Evolutionary conservation across 768 basidiomycete genomes (phyloP).

Genomic region (Collybia nuda): DNA sequence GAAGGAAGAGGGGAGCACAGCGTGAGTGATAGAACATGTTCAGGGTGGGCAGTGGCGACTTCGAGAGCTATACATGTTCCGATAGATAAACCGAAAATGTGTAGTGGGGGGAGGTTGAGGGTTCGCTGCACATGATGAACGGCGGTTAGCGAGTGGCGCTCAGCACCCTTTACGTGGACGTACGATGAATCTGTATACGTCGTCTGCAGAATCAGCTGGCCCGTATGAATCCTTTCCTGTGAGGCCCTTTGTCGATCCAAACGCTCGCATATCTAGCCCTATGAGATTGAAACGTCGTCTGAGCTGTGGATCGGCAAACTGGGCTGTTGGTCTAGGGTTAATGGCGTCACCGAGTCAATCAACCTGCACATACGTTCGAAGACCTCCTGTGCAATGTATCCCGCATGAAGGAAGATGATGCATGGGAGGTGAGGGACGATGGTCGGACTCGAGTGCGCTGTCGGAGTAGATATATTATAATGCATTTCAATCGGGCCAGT

Average conservation of each 20-base stretch:
- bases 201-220: conserved; percentile 23
- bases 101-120: conserved; percentile 22
- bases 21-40: conserved; percentile 21
- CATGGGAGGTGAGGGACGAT: conserved; percentile 16
- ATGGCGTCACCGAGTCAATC: background rate
- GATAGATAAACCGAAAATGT: conserved; percentile 25
- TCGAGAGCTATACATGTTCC: conserved; percentile 24
- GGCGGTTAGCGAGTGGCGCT: background rate
- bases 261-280: conserved; percentile 23
- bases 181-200: conserved; percentile 26
- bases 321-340: conserved; percentile 10
- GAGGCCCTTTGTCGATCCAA: conserved; percentile 21
- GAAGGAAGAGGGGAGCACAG: conserved; percentile 22
- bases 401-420: conserved; percentile 20
- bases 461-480: conserved; percentile 19
- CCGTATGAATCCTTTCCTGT: conserved; percentile 15
- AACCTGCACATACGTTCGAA: conserved; percentile 15
- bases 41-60: conserved; percentile 19
- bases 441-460: conserved; percentile 10
- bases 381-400: conserved; percentile 16
- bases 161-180: conserved; percentile 1
- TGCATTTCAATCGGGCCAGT: conserved; percentile 15
- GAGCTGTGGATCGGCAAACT: conserved; percentile 23
- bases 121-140: conserved; percentile 18
- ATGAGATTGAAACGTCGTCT: conserved; percentile 26